These are phyloP conservation scores for Pythium phragmitis DNA, from an alignment of 352 stramenopile species.

Conservation along the genomic window DNA sequence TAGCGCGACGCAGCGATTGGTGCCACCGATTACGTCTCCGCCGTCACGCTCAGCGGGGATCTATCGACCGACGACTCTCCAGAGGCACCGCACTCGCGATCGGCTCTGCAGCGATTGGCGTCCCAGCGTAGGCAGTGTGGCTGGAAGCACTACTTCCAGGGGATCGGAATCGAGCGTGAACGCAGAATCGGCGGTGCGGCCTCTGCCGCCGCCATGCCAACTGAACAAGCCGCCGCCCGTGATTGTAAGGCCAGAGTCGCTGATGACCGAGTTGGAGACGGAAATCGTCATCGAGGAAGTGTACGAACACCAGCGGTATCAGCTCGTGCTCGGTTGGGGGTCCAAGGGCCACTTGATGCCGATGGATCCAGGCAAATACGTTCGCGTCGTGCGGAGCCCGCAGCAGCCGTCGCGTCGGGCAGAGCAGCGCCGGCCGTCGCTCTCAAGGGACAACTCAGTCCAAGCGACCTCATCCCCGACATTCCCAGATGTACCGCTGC, in stretches of 20 bases:
- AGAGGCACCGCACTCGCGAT: constrained; percentile 26
- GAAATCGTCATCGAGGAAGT: constrained; percentile 43
- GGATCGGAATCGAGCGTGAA: neutral
- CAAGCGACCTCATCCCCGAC: constrained; percentile 44
- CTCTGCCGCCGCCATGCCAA: neutral
- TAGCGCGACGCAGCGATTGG: neutral
- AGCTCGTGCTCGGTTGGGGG: constrained; percentile 71
- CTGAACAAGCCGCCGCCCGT: neutral
- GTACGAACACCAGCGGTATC: constrained; percentile 71
- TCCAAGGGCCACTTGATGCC: constrained; percentile 71
- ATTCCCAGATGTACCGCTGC: constrained; percentile 58
- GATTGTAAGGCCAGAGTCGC: neutral
- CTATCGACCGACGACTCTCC: constrained; percentile 21
- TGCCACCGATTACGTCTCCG: constrained; percentile 26
- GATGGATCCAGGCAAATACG: constrained; percentile 70
- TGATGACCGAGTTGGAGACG: constrained; percentile 1
- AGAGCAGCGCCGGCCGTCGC: constrained; percentile 6
- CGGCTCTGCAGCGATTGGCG: constrained; percentile 17
- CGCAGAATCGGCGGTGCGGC: neutral
- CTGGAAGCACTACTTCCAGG: neutral
- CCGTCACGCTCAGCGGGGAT: constrained; percentile 16
- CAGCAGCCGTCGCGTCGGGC: neutral
- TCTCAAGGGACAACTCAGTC: constrained; percentile 23
- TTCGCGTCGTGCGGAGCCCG: constrained; percentile 34
- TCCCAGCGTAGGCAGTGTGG: constrained; percentile 1